Evolutionary conservation across 2,329 filamentous ascomycete genomes (phyloP), one percentile per base, ranked within the genome.

Genomic region (Exophiala bonariae): DNA sequence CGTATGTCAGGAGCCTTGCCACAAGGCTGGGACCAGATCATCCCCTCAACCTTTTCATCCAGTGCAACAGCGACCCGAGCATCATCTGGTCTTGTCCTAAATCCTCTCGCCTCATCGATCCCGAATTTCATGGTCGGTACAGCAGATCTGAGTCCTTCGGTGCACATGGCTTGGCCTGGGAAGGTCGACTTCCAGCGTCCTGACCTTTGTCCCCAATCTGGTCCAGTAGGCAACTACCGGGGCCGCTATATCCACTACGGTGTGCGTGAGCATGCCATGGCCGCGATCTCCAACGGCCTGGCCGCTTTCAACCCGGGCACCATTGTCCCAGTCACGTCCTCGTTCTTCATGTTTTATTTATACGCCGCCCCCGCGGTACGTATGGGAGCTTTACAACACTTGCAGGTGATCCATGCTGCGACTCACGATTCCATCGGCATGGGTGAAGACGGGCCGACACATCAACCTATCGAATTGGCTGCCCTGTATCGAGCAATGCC

Each of bases 181-280:
- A 75, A 76, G 51, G 66, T 72, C 4, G 75, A 77, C 43, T 79
- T 79, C 59, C 73, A 79, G 47, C 63, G 75, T 38, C 72, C 75
- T 53, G 63, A 67, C 51, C 13, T 50, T n/a, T 19, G 35, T 4
- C 42, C 49, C 16, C n/a, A n/a, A n/a, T n/a, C n/a, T n/a, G n/a
- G n/a, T n/a, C n/a, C n/a, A n/a, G n/a, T n/a, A n/a, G 55, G 38
- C 22, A 50, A 43, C 38, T 56, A 49, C 38, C 10, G 13, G 9
- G 50, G 53, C 11, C 43, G 50, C 20, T 82, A 80, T 55, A 76
- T 95, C 69, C 85, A 89, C 70, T 93, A 90, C 66, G 89, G 89
- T 81, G 87, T 95, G 63, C 87, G 89, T 71, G 89, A 95, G 79
- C 89, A 95, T 72, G 87, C 75, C 61, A 95, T 95, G 89, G 89